phyloP scores from a whole-genome alignment of 768 basidiomycete species.

The Tylopilus cervinicoccineus region DNA sequence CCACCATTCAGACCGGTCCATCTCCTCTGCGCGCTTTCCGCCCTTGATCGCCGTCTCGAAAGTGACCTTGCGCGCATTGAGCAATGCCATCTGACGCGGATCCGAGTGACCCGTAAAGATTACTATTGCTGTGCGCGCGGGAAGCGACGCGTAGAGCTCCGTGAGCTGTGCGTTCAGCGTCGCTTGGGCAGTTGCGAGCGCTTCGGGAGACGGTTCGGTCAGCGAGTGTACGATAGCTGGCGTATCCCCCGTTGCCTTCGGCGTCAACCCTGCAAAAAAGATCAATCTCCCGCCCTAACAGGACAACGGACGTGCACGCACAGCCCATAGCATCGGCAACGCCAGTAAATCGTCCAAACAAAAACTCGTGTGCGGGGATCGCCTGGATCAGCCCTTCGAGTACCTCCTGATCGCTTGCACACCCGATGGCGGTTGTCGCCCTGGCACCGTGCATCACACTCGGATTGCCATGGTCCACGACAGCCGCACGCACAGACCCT shows the following conservation, averaged over 20 bases:
- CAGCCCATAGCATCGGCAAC: slow-evolving; percentile 82
- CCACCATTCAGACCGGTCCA: slow-evolving; percentile 63
- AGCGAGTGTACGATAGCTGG: slow-evolving; percentile 19
- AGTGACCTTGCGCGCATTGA: slow-evolving; percentile 64
- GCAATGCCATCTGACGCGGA: slow-evolving; percentile 71
- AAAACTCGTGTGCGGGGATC: slow-evolving; percentile 67
- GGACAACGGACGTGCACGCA: slow-evolving; percentile 35
- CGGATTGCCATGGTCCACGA: neutral
- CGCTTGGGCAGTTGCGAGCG: slow-evolving; percentile 36
- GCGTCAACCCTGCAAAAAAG: slow-evolving; percentile 52
- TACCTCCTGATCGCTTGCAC: slow-evolving; percentile 75
- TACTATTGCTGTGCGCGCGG: slow-evolving; percentile 75
- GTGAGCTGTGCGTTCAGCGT: slow-evolving; percentile 59
- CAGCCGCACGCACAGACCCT: neutral
- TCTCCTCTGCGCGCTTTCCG: slow-evolving; percentile 54
- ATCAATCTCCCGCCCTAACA: neutral
- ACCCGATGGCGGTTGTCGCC: slow-evolving; percentile 72
- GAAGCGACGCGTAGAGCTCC: slow-evolving; percentile 63
- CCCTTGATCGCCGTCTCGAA: slow-evolving; percentile 66
- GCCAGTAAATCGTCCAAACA: slow-evolving; percentile 80
- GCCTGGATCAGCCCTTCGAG: slow-evolving; percentile 62
- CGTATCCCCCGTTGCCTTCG: slow-evolving; percentile 43
- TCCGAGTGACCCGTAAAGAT: slow-evolving; percentile 89
- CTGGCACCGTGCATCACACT: slow-evolving; percentile 81
- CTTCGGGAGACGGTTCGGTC: slow-evolving; percentile 33